Percentiles rank a stretch among this genome's conserved stretches.
Evolutionary conservation across 2,329 filamentous ascomycete genomes (phyloP).

Genomic region (Alternaria ventricosa): DNA sequence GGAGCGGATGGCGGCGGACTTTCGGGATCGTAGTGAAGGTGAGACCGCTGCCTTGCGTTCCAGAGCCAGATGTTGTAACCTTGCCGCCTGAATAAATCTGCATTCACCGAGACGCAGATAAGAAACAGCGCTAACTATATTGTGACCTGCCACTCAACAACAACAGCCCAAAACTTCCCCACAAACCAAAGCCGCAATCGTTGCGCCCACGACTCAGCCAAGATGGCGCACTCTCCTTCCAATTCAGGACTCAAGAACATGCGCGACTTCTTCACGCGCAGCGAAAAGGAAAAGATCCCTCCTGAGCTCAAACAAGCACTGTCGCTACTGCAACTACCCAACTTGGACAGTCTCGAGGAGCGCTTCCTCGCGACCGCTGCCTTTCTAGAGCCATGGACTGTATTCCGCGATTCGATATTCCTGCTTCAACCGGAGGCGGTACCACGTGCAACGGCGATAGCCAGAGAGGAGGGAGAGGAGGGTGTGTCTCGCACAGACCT

Average conservation of each 20-base stretch:
- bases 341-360: constrained; percentile 33
- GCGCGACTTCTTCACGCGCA: constrained; percentile 20
- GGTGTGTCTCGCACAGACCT: constrained; percentile 31
- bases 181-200: not conserved
- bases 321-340: constrained; percentile 26
- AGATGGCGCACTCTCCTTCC: constrained; percentile 9
- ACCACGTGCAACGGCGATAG: constrained; percentile 10
- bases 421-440: constrained; percentile 23
- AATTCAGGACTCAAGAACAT: constrained; percentile 14
- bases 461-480: not conserved
- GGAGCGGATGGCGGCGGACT: not conserved
- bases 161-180: not conserved
- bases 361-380: constrained; percentile 35
- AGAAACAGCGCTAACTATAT: not conserved
- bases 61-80: not conserved
- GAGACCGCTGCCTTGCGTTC: not conserved
- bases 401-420: constrained; percentile 38
- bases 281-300: constrained; percentile 21
- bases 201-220: not conserved
- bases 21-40: not conserved
- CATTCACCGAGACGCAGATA: not conserved
- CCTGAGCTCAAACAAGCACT: constrained; percentile 32
- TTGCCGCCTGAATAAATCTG: not conserved
- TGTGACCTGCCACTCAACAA: not conserved
- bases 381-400: constrained; percentile 41